phyloP scores from a whole-genome alignment of 2,329 filamentous ascomycete genomes.

The Geoglossum cookeanum region DNA sequence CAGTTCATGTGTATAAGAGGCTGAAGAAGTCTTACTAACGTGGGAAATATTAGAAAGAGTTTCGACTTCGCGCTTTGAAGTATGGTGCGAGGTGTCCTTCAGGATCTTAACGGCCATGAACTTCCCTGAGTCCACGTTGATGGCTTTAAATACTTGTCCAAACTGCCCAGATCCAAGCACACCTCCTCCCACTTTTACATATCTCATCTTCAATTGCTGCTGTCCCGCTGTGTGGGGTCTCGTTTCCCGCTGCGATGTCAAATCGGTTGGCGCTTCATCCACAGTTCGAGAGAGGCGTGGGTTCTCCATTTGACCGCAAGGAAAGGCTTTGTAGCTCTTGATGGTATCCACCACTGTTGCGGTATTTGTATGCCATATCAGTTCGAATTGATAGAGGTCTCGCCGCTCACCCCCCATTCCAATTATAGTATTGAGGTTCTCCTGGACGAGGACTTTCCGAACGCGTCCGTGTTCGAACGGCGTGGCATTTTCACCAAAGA shows the following conservation, averaged over 20 bases:
- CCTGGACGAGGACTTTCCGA: slow-evolving; percentile 8
- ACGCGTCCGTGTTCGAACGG: slow-evolving; percentile 7
- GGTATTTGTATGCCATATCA: slow-evolving; percentile 6
- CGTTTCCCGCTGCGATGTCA: not conserved
- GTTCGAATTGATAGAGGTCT: slow-evolving; percentile 6
- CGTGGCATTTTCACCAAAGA: slow-evolving; percentile 8
- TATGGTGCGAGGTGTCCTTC: not conserved
- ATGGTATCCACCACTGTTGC: not conserved
- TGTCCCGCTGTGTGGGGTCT: not conserved
- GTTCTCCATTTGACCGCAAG: not conserved
- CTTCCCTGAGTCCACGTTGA: slow-evolving; percentile 10
- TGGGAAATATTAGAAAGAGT: not conserved
- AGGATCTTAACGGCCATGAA: slow-evolving; percentile 10
- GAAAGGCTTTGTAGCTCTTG: not conserved
- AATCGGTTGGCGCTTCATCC: too few relatives aligned
- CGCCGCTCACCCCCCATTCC: slow-evolving; percentile 7
- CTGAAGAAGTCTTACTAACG: not conserved
- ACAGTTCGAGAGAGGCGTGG: not conserved
- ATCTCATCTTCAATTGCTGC: slow-evolving; percentile 7
- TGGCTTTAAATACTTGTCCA: slow-evolving; percentile 10
- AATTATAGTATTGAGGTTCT: slow-evolving; percentile 8
- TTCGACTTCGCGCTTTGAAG: not conserved
- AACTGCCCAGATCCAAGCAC: slow-evolving; percentile 8
- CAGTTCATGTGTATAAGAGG: not conserved
- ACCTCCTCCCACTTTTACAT: not conserved